These are phyloP conservation scores for Cadophora gregata DNA, from an alignment of 2,329 filamentous ascomycete genomes.

Conservation along the genomic window DNA sequence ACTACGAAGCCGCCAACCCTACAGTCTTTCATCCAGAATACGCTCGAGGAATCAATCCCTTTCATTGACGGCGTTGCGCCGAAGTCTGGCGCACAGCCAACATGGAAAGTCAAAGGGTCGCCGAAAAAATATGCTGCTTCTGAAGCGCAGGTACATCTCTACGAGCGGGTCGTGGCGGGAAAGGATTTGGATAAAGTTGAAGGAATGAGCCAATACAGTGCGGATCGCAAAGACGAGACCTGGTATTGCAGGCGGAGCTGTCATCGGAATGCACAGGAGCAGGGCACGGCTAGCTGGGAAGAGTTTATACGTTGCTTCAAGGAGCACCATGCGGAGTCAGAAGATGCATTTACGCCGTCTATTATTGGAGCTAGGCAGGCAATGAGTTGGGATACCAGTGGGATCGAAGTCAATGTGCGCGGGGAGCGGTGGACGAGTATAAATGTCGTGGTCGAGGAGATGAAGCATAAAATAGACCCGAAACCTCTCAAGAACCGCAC, in stretches of 20 bases:
- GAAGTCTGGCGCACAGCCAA: slow-evolving; percentile 41
- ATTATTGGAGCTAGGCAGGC: slow-evolving; percentile 53
- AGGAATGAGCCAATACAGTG: slow-evolving; percentile 35
- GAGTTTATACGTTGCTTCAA: slow-evolving; percentile 69
- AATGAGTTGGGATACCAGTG: slow-evolving; percentile 54
- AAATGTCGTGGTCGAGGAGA: slow-evolving; percentile 62
- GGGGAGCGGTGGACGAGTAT: slow-evolving; percentile 54
- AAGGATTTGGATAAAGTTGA: slow-evolving; percentile 51
- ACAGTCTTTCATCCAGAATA: slow-evolving; percentile 55
- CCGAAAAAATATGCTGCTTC: slow-evolving; percentile 57
- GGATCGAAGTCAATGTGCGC: slow-evolving; percentile 47
- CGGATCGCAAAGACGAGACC: slow-evolving; percentile 53
- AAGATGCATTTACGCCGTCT: slow-evolving; percentile 63
- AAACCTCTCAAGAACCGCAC: slow-evolving; percentile 65
- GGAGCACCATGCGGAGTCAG: slow-evolving; percentile 60
- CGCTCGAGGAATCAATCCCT: slow-evolving; percentile 63
- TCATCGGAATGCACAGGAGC: slow-evolving; percentile 58
- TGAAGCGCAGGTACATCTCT: slow-evolving; percentile 58
- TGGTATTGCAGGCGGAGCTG: slow-evolving; percentile 68
- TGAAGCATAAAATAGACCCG: slow-evolving; percentile 66
- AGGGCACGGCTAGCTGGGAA: slow-evolving; percentile 63
- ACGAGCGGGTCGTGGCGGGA: slow-evolving; percentile 55
- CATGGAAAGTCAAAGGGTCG: slow-evolving; percentile 58
- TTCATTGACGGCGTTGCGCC: slow-evolving; percentile 63
- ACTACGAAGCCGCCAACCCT: slow-evolving; percentile 44